Evolutionary conservation across 345 rosid genomes (phyloP).

Genomic region (Eucalyptus albens): DNA sequence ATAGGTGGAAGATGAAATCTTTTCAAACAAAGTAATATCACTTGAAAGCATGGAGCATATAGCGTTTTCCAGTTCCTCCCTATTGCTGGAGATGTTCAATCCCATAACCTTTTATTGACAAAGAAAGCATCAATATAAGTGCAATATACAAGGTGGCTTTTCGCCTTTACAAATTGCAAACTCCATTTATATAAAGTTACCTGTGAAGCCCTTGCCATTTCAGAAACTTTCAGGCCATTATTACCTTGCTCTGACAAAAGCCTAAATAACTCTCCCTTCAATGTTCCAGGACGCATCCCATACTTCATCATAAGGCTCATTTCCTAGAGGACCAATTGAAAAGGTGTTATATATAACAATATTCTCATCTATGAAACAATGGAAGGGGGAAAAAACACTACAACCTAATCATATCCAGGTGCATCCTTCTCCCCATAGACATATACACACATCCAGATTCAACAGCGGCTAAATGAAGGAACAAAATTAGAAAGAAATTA

Average conservation of each 20-base stretch:
- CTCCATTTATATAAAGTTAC: conserved; percentile 9
- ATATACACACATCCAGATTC: neutral
- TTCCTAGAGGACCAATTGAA: conserved; percentile 28
- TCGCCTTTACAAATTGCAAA: neutral
- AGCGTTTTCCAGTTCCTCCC: conserved; percentile 57
- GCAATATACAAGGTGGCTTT: neutral
- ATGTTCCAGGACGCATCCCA: conserved; percentile 58
- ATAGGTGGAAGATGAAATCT: conserved; percentile 68
- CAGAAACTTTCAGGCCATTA: conserved; percentile 57
- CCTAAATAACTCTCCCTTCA: conserved; percentile 79
- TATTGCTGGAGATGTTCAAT: conserved; percentile 38
- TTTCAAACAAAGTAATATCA: conserved; percentile 89
- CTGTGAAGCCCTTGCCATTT: conserved; percentile 52
- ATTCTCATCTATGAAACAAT: neutral
- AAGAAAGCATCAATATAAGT: neutral
- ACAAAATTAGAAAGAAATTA: neutral
- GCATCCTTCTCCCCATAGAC: neutral
- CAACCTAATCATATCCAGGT: neutral
- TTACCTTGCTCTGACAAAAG: conserved; percentile 56
- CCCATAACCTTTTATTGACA: conserved; percentile 67
- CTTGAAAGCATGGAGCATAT: conserved; percentile 81
- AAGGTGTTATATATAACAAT: neutral
- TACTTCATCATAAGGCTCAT: conserved; percentile 62
- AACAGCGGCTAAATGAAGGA: neutral
- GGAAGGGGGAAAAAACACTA: neutral